phyloP scores from a whole-genome alignment of 2,329 filamentous ascomycete species.

The Verticillium isaacii region DNA sequence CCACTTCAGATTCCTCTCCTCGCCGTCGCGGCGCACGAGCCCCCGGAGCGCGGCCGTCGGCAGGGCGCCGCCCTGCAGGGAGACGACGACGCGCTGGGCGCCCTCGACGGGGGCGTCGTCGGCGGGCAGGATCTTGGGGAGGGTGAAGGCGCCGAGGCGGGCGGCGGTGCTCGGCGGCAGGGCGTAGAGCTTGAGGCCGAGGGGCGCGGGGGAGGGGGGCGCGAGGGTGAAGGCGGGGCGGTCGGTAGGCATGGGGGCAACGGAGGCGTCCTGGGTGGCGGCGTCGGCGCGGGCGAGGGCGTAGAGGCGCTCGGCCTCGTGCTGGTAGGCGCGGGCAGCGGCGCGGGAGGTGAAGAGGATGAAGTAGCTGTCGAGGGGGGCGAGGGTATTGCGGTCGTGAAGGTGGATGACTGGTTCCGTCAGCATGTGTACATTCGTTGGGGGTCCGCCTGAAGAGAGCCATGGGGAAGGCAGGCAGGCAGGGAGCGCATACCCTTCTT shows the following conservation, averaged over 20 bases:
- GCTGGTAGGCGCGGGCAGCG: constrained; percentile 58
- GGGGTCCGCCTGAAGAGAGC: too few species aligned
- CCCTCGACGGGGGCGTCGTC: constrained; percentile 15
- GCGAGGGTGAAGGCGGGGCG: constrained; percentile 44
- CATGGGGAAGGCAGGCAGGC: too few species aligned
- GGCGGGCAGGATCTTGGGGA: constrained; percentile 8
- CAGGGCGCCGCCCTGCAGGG: constrained; percentile 26
- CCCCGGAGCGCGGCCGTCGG: constrained; percentile 22
- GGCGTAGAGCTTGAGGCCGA: constrained; percentile 11
- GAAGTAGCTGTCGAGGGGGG: constrained; percentile 61
- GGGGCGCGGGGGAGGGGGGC: constrained; percentile 29
- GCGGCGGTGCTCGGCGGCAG: constrained; percentile 21
- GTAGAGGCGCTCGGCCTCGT: constrained; percentile 35
- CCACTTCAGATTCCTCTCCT: constrained; percentile 23
- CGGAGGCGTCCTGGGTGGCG: constrained; percentile 29
- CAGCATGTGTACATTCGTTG: background rate
- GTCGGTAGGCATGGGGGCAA: constrained; percentile 29
- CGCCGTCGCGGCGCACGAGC: constrained; percentile 37
- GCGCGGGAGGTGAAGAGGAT: constrained; percentile 59
- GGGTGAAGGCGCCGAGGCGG: constrained; percentile 8
- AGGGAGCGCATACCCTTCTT: constrained; percentile 38
- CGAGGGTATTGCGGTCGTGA: constrained; percentile 58
- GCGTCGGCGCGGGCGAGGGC: constrained; percentile 22
- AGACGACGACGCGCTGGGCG: constrained; percentile 27
- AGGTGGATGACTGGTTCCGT: constrained; percentile 51